These are phyloP conservation scores for Tetradesmus obliquus DNA, from an alignment of 139 green algal genomes.

Conservation along the genomic window DNA sequence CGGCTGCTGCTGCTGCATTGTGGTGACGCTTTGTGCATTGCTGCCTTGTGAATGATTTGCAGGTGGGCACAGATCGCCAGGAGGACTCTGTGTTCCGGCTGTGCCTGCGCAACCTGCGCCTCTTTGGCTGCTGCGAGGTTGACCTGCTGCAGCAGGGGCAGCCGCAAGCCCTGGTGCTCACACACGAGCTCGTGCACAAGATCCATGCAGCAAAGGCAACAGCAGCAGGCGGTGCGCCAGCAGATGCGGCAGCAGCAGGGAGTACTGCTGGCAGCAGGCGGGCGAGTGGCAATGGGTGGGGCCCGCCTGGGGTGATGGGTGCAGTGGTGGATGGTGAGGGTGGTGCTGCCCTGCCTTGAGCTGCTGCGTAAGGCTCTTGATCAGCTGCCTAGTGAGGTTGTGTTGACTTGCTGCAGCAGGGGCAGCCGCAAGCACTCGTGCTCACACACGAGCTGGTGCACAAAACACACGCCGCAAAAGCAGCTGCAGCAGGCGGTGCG, in stretches of 20 bases:
- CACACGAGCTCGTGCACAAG: conserved; percentile 14
- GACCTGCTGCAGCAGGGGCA: conserved; percentile 30
- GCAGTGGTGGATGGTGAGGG: not conserved
- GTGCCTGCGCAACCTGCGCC: conserved; percentile 36
- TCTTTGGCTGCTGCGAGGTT: conserved; percentile 5
- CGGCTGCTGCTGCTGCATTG: not conserved
- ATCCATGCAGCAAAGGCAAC: not conserved
- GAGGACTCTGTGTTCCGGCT: conserved; percentile 39
- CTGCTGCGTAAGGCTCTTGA: not conserved
- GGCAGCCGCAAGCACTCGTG: conserved; percentile 11
- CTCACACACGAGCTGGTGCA: conserved; percentile 22
- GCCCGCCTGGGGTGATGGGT: not conserved
- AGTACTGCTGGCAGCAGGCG: not conserved
- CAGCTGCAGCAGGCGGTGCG: not conserved
- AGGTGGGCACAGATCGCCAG: conserved; percentile 39
- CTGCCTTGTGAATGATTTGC: not conserved
- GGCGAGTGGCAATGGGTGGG: not conserved
- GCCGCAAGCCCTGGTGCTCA: conserved; percentile 26
- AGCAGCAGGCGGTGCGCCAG: not conserved
- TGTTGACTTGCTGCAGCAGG: conserved; percentile 27
- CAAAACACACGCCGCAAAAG: not conserved
- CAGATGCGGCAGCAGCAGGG: not conserved
- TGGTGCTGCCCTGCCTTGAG: not conserved
- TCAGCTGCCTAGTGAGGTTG: not conserved
- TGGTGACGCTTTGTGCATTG: not conserved